A percentile compares a stretch with the other conserved stretches of the same genome.
Evolutionary conservation across 352 stramenopile genomes (phyloP).

Genomic region (Phytophthora kernoviae): DNA sequence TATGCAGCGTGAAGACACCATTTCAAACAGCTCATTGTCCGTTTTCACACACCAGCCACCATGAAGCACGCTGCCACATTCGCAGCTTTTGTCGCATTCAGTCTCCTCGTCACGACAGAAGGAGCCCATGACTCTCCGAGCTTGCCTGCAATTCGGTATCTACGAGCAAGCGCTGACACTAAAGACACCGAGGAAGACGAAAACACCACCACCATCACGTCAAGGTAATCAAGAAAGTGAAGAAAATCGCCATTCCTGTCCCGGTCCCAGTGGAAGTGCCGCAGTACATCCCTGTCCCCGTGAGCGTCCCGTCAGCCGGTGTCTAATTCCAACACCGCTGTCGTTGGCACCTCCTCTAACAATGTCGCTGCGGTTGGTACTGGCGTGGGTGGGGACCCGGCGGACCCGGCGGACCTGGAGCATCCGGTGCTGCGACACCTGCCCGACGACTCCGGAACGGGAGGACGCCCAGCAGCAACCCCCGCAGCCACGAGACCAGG

Average conservation of each 20-base stretch:
- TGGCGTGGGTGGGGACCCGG: too few species aligned
- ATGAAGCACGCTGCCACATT: constrained; percentile 25
- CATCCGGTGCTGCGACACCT: constrained; percentile 19
- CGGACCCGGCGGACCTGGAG: constrained; percentile 5
- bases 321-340: constrained; percentile 25
- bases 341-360: constrained; percentile 9
- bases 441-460: constrained; percentile 26
- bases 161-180: constrained; percentile 10
- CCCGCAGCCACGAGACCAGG: constrained; percentile 15
- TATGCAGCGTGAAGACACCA: too few species aligned
- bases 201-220: constrained; percentile 15
- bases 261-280: constrained; percentile 33
- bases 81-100: constrained; percentile 16
- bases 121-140: constrained; percentile 5
- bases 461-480: constrained; percentile 16
- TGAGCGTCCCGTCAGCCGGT: constrained; percentile 27
- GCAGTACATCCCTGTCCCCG: constrained; percentile 30
- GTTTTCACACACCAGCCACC: background rate
- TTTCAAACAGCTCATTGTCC: background rate
- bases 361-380: too few species aligned
- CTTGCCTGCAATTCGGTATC: constrained; percentile 8
- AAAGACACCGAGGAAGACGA: constrained; percentile 10
- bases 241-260: constrained; percentile 35
- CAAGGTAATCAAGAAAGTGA: constrained; percentile 32
- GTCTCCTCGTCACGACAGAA: constrained; percentile 16